Evolutionary conservation across 176 grass and related monocot species (phyloP).

Genomic region (Hyparrhenia diplandra): DNA sequence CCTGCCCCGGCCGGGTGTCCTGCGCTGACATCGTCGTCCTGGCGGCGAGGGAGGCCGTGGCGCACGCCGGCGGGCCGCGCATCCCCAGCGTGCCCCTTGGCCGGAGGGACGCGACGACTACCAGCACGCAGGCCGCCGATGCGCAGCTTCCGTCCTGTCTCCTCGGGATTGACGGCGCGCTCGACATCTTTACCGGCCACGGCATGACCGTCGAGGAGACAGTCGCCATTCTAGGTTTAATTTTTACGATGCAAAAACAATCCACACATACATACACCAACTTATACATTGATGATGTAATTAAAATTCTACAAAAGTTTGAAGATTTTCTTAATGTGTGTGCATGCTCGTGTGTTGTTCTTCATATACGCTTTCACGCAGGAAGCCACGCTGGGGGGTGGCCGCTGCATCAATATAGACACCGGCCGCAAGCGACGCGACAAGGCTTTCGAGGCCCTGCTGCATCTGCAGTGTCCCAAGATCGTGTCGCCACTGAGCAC

Average conservation of each 20-base stretch:
- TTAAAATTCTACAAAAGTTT: too few species aligned
- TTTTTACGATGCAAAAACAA: not conserved
- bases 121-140: not conserved
- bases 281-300: too few species aligned
- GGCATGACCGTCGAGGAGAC: constrained; percentile 19
- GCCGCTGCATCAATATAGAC: constrained; percentile 2
- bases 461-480: not conserved
- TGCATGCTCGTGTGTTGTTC: not conserved
- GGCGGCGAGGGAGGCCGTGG: not conserved
- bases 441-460: not conserved
- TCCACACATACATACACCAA: too few species aligned
- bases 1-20: not conserved
- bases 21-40: constrained; percentile 25
- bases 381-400: not conserved
- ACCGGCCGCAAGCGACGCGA: not conserved
- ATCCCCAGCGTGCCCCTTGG: not conserved
- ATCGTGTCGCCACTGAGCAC: not conserved
- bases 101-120: not conserved
- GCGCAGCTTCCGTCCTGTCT: not conserved
- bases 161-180: constrained; percentile 1
- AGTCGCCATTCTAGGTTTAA: constrained; percentile 10
- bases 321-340: not conserved
- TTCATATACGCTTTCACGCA: not conserved
- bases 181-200: not conserved
- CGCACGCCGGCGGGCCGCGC: not conserved